Conservation (phyloP, 352 stramenopile genomes). For the Phytopythium delawarense region DNA sequence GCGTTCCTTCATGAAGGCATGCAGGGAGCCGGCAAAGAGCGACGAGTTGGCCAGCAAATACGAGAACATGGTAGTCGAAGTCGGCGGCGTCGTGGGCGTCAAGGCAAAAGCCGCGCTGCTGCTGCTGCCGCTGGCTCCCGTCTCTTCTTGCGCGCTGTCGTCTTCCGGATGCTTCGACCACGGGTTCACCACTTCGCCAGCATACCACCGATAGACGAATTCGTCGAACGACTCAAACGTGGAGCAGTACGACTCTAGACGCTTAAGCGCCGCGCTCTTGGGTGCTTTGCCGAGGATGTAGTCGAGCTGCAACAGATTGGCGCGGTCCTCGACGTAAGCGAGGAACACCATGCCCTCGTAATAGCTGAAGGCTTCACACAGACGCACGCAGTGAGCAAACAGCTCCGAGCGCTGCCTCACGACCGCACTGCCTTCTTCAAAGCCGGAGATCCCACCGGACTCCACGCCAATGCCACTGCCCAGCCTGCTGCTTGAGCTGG, state of each 20-base stretch:
- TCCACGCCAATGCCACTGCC: neutral
- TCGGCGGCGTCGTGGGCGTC: constrained; percentile 1
- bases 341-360: constrained; percentile 84
- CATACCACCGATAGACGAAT: constrained; percentile 79
- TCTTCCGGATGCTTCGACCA: constrained; percentile 31
- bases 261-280: constrained; percentile 49
- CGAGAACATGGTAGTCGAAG: constrained; percentile 32
- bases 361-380: constrained; percentile 72
- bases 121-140: neutral
- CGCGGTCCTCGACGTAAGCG: constrained; percentile 52
- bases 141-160: neutral
- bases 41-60: constrained; percentile 64
- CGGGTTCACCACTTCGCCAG: constrained; percentile 62
- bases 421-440: constrained; percentile 16
- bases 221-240: constrained; percentile 47
- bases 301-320: constrained; percentile 59
- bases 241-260: constrained; percentile 62
- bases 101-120: constrained; percentile 8
- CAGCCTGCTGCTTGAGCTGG: constrained; percentile 2
- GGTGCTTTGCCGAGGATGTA: constrained; percentile 56
- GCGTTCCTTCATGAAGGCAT: constrained; percentile 63
- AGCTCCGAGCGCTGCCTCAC: constrained; percentile 47
- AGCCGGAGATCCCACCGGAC: neutral
- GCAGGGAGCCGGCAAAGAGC: constrained; percentile 48
- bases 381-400: constrained; percentile 48